Evolutionary conservation across 2,329 filamentous ascomycete genomes (phyloP).

Genomic region (Colletotrichum orchidophilum): DNA sequence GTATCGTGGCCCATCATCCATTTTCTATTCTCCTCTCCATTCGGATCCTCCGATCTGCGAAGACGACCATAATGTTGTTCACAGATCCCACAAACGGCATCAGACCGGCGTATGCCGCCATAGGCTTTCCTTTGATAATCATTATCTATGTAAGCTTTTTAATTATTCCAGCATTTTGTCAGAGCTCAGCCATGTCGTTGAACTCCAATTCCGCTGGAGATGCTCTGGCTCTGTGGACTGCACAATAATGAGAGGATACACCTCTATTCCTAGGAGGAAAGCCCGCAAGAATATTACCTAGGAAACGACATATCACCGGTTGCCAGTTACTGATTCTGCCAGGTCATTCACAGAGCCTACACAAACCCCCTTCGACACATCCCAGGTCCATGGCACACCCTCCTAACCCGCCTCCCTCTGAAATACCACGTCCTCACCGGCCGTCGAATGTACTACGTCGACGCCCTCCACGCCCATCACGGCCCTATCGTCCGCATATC

Average conservation of each 20-base stretch:
- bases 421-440: slow-evolving; percentile 15
- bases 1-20: no score
- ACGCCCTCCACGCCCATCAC: slow-evolving; percentile 15
- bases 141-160: not conserved
- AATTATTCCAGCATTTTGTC: no score
- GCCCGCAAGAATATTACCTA: not conserved
- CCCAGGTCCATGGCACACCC: slow-evolving; percentile 18
- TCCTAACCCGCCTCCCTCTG: slow-evolving; percentile 12
- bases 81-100: not conserved
- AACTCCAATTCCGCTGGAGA: no score
- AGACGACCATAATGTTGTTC: not conserved
- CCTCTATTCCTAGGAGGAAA: no score
- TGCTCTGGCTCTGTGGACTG: no score
- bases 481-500: slow-evolving; percentile 24
- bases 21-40: not conserved
- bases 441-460: slow-evolving; percentile 20
- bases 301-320: not conserved
- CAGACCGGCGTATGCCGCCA: not conserved
- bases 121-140: not conserved
- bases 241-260: no score
- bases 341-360: not conserved
- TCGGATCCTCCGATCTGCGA: not conserved
- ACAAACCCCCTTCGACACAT: slow-evolving; percentile 16
- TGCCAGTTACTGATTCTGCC: not conserved
- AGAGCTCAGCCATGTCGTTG: no score